Conservation (phyloP, 768 basidiomycete genomes). For the Tremella mesenterica region DNA sequence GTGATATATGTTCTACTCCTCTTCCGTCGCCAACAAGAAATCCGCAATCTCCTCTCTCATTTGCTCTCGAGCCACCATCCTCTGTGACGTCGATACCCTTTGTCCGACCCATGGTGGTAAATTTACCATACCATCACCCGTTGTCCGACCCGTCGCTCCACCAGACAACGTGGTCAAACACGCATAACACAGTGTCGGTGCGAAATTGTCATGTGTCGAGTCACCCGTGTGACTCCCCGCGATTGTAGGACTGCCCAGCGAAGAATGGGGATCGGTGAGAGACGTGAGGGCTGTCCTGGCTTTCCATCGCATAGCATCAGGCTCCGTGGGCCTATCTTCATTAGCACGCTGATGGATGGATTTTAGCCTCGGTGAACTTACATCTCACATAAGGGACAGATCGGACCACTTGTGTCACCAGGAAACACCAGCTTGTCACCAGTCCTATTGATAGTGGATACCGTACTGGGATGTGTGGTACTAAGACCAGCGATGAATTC, state of each 20-base stretch:
- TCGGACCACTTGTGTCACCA: slow-evolving; percentile 6
- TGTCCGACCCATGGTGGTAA: neutral
- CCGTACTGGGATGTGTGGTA: slow-evolving; percentile 41
- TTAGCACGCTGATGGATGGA: slow-evolving; percentile 1
- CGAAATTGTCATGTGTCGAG: neutral
- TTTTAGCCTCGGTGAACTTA: slow-evolving; percentile 11
- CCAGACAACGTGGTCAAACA: slow-evolving; percentile 37
- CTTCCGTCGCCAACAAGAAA: too few relatives aligned
- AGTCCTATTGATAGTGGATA: slow-evolving; percentile 43
- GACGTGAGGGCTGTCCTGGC: slow-evolving; percentile 36
- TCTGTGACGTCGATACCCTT: too few relatives aligned
- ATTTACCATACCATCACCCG: neutral
- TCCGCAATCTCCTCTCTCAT: too few relatives aligned
- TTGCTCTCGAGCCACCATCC: too few relatives aligned
- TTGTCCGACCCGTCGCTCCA: neutral
- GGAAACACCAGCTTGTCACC: slow-evolving; percentile 42
- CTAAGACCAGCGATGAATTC: slow-evolving; percentile 39
- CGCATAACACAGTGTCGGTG: slow-evolving; percentile 31
- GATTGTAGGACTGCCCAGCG: neutral
- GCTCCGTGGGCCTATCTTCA: slow-evolving; percentile 32
- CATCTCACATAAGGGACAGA: slow-evolving; percentile 37
- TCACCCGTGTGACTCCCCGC: neutral
- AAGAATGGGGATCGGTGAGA: slow-evolving; percentile 5
- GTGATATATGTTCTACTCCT: too few relatives aligned
- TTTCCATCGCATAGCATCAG: slow-evolving; percentile 39